Evolutionary conservation across 257 asterid species (phyloP).

Genomic region (Capsicum pubescens): DNA sequence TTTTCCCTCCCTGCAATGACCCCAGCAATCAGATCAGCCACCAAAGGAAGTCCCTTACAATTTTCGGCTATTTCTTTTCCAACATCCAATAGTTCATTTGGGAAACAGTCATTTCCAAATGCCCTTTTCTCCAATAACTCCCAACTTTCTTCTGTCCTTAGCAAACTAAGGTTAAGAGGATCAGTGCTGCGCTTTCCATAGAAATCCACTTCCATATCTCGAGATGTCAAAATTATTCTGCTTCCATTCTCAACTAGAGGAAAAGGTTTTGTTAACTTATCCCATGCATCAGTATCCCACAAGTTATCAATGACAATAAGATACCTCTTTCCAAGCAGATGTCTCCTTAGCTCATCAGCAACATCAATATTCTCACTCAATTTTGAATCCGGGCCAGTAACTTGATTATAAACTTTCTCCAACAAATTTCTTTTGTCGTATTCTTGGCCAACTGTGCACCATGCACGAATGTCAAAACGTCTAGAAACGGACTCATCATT

Average conservation of each 20-base stretch:
- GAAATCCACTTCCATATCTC: background rate
- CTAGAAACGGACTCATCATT: background rate
- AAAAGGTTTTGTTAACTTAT: slow-evolving; percentile 24
- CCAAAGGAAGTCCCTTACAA: slow-evolving; percentile 40
- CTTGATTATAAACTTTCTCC: background rate
- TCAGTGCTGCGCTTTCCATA: background rate
- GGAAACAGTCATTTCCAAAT: slow-evolving; percentile 25
- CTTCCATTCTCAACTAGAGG: slow-evolving; percentile 1
- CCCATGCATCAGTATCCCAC: slow-evolving; percentile 32
- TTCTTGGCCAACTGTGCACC: slow-evolving; percentile 23
- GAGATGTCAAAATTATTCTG: slow-evolving; percentile 30
- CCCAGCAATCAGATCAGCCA: slow-evolving; percentile 34
- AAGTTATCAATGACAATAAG: slow-evolving; percentile 39
- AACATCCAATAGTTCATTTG: slow-evolving; percentile 30
- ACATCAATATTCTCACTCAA: background rate
- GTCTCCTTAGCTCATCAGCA: slow-evolving; percentile 11
- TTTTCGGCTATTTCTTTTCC: slow-evolving; percentile 34
- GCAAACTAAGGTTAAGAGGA: background rate
- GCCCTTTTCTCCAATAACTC: slow-evolving; percentile 31
- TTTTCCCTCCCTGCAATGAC: slow-evolving; percentile 33
- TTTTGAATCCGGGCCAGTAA: background rate
- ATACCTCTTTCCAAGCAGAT: slow-evolving; percentile 25
- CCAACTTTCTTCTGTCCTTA: slow-evolving; percentile 30
- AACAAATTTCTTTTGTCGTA: background rate
- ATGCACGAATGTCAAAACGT: slow-evolving; percentile 24